Base-by-base conservation (phyloP, 2,329 filamentous ascomycete species). In the Raffaelea ambrosiae region DNA sequence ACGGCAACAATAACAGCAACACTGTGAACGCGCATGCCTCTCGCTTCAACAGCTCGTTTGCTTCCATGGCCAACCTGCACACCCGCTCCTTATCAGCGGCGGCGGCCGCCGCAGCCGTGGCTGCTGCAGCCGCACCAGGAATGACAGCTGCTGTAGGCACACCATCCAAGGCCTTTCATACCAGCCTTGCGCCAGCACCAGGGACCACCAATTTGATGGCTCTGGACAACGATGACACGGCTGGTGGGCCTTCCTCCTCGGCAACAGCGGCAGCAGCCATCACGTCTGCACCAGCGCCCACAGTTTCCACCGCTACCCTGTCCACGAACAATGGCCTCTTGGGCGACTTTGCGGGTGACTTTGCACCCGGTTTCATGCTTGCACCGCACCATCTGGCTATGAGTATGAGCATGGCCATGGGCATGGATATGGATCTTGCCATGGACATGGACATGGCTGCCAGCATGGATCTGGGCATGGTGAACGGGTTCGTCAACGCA, bases 391-490 rank as follows among this genome's bases (percentile, higher is more conserved):
- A 52, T 14, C 58, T 72, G 4, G 67, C 69, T 4, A 60, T 72
- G 56, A 66, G 66, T 3, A 64, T 71, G 59, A 67, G 70, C 43
- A 58, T 70, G 18, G 67, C 65, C 21, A 60, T 71, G 11, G 69
- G 66, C 51, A 49, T 51, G 46, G 52, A 49, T 26, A 47, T 53
- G 21, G 45, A 51, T 42, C 36, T 50, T 44, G 44, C 47, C n/a
- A 22, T 51, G 19, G 50, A 43, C 35, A 50, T 54, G 52, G 48
- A 53, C 23, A 22, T 49, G 20, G 43, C 40, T 9, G 41, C 33
- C 18, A 42, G 33, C 40, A 35, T 43, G 40, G 46, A 13, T 20
- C 10, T 35, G 43, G 35, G 40, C 31, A 40, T 44, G 49, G 33
- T 21, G 3, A 21, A 21, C 13, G 11, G 7, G 10, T 20, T 23